Percentiles rank a stretch among this genome's conserved stretches.
Conservation (phyloP, 2,329 filamentous ascomycete species). For the Dothistroma septosporum region DNA sequence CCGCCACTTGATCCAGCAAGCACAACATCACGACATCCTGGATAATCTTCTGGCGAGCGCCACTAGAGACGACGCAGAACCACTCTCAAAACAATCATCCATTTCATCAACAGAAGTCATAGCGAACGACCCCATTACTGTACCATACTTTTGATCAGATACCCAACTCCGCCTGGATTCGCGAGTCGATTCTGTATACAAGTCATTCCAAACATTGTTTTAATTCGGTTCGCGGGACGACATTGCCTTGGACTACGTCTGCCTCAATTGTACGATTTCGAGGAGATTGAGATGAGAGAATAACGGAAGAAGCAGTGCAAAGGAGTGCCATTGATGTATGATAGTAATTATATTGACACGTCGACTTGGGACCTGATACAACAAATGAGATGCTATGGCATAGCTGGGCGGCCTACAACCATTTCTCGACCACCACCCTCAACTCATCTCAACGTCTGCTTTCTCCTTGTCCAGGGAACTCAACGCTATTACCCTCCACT, state of each 20-base stretch:
- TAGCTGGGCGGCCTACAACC: not conserved
- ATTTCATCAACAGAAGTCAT: not conserved
- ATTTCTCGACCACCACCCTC: slow-evolving; percentile 1
- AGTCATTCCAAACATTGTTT: too few species aligned
- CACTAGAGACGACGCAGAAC: not conserved
- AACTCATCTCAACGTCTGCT: slow-evolving; percentile 7
- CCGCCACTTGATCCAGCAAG: not conserved
- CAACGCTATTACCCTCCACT: slow-evolving; percentile 5
- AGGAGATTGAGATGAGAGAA: too few species aligned
- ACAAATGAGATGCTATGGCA: too few species aligned
- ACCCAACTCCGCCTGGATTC: not conserved
- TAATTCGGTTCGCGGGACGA: too few species aligned
- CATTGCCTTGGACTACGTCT: too few species aligned
- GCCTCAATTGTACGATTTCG: too few species aligned
- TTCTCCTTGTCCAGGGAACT: slow-evolving; percentile 16
- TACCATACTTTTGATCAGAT: not conserved
- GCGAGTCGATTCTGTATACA: too few species aligned
- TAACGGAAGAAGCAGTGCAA: too few species aligned
- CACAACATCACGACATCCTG: not conserved
- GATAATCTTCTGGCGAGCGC: not conserved
- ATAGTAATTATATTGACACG: too few species aligned
- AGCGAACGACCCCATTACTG: not conserved
- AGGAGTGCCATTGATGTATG: too few species aligned
- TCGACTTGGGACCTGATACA: too few species aligned
- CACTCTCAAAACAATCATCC: not conserved